Percentiles rank a stretch among this genome's conserved stretches.
Conservation (phyloP, 1,139 yeast genomes). For the Lodderomyces elongisporus region DNA sequence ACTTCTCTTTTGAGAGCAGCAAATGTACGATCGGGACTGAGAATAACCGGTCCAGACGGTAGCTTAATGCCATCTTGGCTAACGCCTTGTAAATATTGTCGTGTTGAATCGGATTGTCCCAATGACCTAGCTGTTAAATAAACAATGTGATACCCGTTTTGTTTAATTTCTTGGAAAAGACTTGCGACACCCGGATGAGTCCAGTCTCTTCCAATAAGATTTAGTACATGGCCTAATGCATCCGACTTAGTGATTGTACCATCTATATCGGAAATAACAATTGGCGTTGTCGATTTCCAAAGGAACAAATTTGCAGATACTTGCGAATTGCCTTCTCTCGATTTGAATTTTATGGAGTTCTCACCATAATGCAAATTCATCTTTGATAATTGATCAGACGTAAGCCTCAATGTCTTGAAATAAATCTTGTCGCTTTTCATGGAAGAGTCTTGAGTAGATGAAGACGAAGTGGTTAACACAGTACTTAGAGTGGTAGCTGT, state of each 20-base stretch:
- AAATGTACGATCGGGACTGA: conserved; percentile 94
- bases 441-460: not conserved
- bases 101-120: conserved; percentile 91
- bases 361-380: conserved; percentile 74
- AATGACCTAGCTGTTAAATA: conserved; percentile 93
- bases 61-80: conserved; percentile 63
- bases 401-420: conserved; percentile 84
- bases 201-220: conserved; percentile 96
- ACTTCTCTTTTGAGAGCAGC: conserved; percentile 93
- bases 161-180: conserved; percentile 74
- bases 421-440: conserved; percentile 34
- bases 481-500: conserved; percentile 11
- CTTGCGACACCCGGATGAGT: conserved; percentile 96
- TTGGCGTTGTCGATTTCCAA: conserved; percentile 83
- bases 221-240: conserved; percentile 93
- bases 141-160: conserved; percentile 89
- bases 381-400: conserved; percentile 80
- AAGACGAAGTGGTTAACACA: conserved; percentile 10
- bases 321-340: conserved; percentile 76
- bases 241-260: conserved; percentile 98
- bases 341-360: conserved; percentile 73
- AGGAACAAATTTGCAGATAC: conserved; percentile 69
- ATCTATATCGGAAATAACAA: conserved; percentile 95
- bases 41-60: conserved; percentile 90
- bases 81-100: conserved; percentile 76